Conservation (phyloP, 306 rosid species). For the Castanospermum australe region DNA sequence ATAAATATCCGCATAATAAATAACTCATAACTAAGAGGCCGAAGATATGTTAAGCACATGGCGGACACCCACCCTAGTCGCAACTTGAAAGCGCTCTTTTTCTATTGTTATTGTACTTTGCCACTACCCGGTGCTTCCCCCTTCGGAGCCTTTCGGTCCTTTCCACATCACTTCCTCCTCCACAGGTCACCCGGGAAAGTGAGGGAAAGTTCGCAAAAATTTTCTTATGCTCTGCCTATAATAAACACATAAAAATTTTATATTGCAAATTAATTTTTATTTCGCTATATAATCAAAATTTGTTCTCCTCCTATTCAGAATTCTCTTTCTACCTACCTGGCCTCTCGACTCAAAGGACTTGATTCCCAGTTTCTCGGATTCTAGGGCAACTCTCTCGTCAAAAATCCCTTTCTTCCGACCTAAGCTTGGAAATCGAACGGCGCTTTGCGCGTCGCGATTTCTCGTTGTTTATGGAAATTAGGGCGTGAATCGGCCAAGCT, state of each 20-base stretch:
- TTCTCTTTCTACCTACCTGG: neutral
- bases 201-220: neutral
- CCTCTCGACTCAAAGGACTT: neutral
- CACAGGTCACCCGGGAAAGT: conserved; percentile 4
- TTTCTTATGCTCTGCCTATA: neutral
- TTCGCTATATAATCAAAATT: neutral
- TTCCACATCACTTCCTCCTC: neutral
- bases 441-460: neutral
- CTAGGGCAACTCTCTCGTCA: conserved; percentile 26
- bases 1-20: no score
- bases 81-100: no score
- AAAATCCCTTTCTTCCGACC: neutral
- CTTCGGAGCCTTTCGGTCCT: no score
- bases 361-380: conserved; percentile 14
- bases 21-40: no score
- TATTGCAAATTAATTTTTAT: neutral
- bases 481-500: conserved; percentile 35
- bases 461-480: neutral
- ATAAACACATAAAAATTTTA: neutral
- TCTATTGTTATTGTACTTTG: no score
- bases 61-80: no score
- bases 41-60: no score
- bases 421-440: conserved; percentile 12
- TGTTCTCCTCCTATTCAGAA: neutral
- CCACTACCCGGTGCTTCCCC: no score